Base-by-base conservation (phyloP, 2,329 filamentous ascomycete species). In the Pseudocercospora macadamiae region DNA sequence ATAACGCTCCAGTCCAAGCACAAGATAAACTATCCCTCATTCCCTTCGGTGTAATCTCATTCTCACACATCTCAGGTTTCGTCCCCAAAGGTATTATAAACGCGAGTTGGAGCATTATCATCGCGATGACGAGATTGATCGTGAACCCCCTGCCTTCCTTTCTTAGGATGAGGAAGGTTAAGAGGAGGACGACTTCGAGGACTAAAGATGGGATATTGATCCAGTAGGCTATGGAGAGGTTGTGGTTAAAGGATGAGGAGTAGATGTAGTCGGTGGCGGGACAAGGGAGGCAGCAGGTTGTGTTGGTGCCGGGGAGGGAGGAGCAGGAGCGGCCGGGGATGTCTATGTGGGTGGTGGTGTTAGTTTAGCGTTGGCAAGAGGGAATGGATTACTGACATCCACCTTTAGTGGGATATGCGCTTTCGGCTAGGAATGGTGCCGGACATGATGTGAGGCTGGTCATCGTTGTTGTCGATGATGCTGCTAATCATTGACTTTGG, bases 201-300 rank as follows among this genome's bases (percentile, higher is more conserved):
- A 87, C 74, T 49, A 90, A 81, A 59, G 89, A 86, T 8, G 81
- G 84, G n/a, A 95, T 84, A 61, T 88, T 88, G 60, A 96, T 79
- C 89, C 91, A 82, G 85, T 57, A 58, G 12, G 57, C 57, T 14
- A 59, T 53, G 3, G 42, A 19, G 36, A 62, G 39, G n/a, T 44
- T 49, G 28, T 42, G 39, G 23, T 49, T 28, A 44, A 65, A 62
- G 16, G 14, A n/a, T 19, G 55, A 47, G 7, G 56, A 54, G 53
- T 62, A 62, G n/a, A 62, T 42, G 10, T 52, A 39, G 2, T 62
- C 32, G 39, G 55, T 44, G 6, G 53, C 32, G 9, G 60, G 95
- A 74, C 95, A 99, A 61, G 93, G 93, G 57, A 97, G 75, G 74
- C 95, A 99, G 74, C 95, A 99, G 36, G 79, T 79, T 4, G 86